phyloP scores from a whole-genome alignment of 169 alveolate species.

The Plasmodium ovale region DNA sequence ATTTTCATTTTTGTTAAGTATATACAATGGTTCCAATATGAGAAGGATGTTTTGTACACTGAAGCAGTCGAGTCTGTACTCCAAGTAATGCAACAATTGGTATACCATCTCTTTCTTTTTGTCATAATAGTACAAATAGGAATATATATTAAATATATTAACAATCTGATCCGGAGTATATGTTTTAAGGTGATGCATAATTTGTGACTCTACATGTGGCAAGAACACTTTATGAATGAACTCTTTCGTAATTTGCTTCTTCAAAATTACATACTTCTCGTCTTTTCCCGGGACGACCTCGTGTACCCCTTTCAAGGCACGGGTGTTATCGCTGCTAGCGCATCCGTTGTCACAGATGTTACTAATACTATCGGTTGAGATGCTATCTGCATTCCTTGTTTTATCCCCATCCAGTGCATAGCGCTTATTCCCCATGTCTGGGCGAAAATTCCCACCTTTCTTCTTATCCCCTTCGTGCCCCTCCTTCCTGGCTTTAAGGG shows the following conservation, averaged over 20 bases:
- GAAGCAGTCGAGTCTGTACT: slow-evolving; percentile 65
- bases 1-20: slow-evolving; percentile 33
- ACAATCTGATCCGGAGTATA: slow-evolving; percentile 75
- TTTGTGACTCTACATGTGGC: slow-evolving; percentile 75
- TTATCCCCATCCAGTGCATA: background rate
- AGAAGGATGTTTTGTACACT: slow-evolving; percentile 54
- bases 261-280: slow-evolving; percentile 65
- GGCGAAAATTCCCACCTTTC: background rate
- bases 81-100: slow-evolving; percentile 28
- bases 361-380: too few relatives aligned
- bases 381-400: too few relatives aligned
- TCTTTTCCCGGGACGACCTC: background rate
- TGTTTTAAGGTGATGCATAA: slow-evolving; percentile 63
- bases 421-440: background rate
- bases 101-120: slow-evolving; percentile 66
- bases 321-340: background rate
- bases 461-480: background rate
- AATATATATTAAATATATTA: slow-evolving; percentile 38
- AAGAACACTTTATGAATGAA: slow-evolving; percentile 58
- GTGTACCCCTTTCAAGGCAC: too few relatives aligned
- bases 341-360: too few relatives aligned
- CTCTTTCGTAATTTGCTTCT: slow-evolving; percentile 68
- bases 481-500: slow-evolving; percentile 3
- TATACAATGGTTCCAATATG: slow-evolving; percentile 54
- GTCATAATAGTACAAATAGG: slow-evolving; percentile 61